Evolutionary conservation across 2,329 filamentous ascomycete species (phyloP), one percentile per base, ranked within the genome.

Genomic region (Alternaria dauci): DNA sequence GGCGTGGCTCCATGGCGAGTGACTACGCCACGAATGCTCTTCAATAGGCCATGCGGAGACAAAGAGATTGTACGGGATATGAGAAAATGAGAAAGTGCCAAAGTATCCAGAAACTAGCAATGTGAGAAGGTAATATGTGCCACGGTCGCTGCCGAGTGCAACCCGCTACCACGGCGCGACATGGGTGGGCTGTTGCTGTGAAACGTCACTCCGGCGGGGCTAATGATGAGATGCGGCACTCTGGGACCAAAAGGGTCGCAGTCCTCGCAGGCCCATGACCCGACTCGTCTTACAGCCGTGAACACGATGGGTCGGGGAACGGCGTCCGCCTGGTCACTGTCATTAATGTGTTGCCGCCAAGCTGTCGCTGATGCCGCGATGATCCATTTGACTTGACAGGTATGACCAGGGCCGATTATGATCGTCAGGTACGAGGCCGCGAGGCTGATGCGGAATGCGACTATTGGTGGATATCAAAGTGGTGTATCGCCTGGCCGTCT

Each of bases 1-100:
- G 65, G 61, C 61, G 46, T 62, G 72, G 70, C 68, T 62, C 67
- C 74, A 76, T 76, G 58, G 59, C 67, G 67, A 67, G 39, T 67
- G 63, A 65, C 58, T 64, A 62, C 64, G 67, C 70, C 66, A 52
- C 64, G 62, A 53, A 65, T 58, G 56, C 63, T 71, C 39, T 36
- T 50, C 65, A 75, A 47, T 51, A 58, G 52, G 66, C 65, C 67
- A 71, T 71, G 58, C 57, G 64, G 42, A 57, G 51, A 48, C 36
- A 41, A 32, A 28, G 14, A 18, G 16, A 41, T 16, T 12, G 11
- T 39, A 28, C 44, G 48, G 28, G 44, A 47, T 51, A 42, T 43
- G 58, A 26, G 43, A 20, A 52, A 62, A 46, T 26, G 38, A 44
- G 53, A 28, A 54, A 56, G 55, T 44, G 59, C 58, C 41, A 61